Conservation (phyloP, 2,329 filamentous ascomycete species). For the Microdochium nivale region DNA sequence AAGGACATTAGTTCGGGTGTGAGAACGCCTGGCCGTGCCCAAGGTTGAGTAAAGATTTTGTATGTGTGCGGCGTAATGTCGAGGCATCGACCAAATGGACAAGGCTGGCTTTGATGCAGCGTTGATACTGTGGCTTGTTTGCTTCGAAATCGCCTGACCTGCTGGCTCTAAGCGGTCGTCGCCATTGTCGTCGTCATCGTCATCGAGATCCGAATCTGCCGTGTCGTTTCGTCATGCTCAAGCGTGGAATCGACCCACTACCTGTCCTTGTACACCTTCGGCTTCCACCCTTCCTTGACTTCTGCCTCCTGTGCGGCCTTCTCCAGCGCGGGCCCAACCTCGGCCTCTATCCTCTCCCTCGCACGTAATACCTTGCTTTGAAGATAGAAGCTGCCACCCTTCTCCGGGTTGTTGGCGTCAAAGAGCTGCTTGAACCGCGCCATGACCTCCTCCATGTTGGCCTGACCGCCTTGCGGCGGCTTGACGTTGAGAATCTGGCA, state of each 20-base stretch:
- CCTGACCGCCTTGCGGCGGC: slow-evolving; percentile 69
- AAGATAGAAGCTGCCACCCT: slow-evolving; percentile 94
- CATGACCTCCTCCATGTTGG: slow-evolving; percentile 71
- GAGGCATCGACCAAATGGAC: too few relatives aligned
- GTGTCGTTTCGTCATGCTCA: too few relatives aligned
- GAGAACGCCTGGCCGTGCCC: neutral
- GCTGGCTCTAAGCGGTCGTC: too few relatives aligned
- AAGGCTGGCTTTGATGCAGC: too few relatives aligned
- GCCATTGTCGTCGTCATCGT: too few relatives aligned
- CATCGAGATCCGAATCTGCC: too few relatives aligned
- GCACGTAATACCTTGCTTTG: slow-evolving; percentile 95
- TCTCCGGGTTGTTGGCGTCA: slow-evolving; percentile 88
- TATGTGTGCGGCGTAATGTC: too few relatives aligned
- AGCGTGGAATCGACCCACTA: slow-evolving; percentile 21
- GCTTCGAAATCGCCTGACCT: too few relatives aligned
- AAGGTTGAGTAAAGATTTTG: neutral
- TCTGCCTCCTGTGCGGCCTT: slow-evolving; percentile 69
- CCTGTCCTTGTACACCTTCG: slow-evolving; percentile 88
- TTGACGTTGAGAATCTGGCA: slow-evolving; percentile 96
- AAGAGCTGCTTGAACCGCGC: slow-evolving; percentile 91
- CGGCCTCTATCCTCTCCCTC: slow-evolving; percentile 83
- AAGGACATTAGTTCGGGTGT: neutral
- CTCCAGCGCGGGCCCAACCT: slow-evolving; percentile 65
- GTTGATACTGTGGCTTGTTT: too few relatives aligned
- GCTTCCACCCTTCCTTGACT: slow-evolving; percentile 79